Evolutionary conservation across 2,329 filamentous ascomycete species (phyloP).

Genomic region (Hortaea werneckii): DNA sequence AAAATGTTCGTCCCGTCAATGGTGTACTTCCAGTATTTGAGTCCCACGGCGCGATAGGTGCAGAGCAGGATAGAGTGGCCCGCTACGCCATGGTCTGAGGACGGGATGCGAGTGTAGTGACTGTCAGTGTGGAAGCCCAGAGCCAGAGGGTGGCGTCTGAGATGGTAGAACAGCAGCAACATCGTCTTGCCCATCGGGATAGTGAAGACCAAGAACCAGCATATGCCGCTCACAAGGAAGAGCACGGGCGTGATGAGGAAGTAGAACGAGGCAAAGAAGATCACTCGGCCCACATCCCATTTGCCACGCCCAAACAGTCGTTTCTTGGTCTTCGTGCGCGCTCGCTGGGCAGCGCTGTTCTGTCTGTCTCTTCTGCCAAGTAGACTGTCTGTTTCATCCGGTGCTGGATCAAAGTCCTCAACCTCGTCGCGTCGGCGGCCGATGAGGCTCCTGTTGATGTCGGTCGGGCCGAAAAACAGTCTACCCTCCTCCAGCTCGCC

Average conservation of each 20-base stretch:
- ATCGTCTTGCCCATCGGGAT: slow-evolving; percentile 98
- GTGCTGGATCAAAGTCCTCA: slow-evolving; percentile 50
- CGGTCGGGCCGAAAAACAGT: slow-evolving; percentile 81
- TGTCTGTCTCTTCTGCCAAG: slow-evolving; percentile 43
- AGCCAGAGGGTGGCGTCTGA: slow-evolving; percentile 84
- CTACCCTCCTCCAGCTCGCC: slow-evolving; percentile 92
- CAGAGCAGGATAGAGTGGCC: slow-evolving; percentile 70
- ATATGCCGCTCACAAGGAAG: slow-evolving; percentile 74
- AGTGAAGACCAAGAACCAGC: slow-evolving; percentile 94
- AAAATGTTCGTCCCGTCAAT: slow-evolving; percentile 98
- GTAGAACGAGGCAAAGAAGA: slow-evolving; percentile 97
- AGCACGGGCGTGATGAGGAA: slow-evolving; percentile 78
- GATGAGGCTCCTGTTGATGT: slow-evolving; percentile 62
- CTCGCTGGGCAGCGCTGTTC: slow-evolving; percentile 9
- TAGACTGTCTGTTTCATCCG: slow-evolving; percentile 80
- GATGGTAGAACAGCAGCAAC: slow-evolving; percentile 77
- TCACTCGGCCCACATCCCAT: slow-evolving; percentile 88
- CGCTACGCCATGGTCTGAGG: slow-evolving; percentile 48
- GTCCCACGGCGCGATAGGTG: slow-evolving; percentile 89
- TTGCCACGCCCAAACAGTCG: slow-evolving; percentile 88
- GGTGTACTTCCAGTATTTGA: slow-evolving; percentile 99
- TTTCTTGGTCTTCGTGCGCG: slow-evolving; percentile 49
- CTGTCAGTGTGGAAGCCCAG: slow-evolving; percentile 86
- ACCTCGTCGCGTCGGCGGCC: slow-evolving; percentile 80
- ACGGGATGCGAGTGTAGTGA: slow-evolving; percentile 55